Evolutionary conservation across 1,139 yeast species (phyloP).

Genomic region (Suhomyces atakaporum): DNA sequence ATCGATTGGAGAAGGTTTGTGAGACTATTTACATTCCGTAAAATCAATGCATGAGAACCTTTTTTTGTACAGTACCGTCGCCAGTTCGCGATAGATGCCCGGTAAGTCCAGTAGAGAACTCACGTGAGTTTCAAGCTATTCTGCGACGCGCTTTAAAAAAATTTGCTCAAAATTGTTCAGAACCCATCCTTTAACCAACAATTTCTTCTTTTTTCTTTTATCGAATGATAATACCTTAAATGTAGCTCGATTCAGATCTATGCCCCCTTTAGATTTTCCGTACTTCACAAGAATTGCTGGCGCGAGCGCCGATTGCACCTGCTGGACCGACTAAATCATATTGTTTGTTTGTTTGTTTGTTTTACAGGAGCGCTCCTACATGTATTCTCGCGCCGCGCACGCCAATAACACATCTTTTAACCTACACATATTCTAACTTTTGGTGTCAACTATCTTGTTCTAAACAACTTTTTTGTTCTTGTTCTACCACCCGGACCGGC

Average conservation of each 20-base stretch:
- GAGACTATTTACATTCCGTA: not conserved
- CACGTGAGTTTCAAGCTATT: no score
- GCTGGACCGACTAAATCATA: not conserved
- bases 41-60: not conserved
- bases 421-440: not conserved
- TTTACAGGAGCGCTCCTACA: constrained; percentile 9
- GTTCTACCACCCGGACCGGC: constrained; percentile 2
- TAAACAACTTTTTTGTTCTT: constrained; percentile 1
- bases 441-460: constrained; percentile 1
- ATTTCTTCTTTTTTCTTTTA: no score
- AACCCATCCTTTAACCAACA: no score
- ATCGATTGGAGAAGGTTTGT: not conserved
- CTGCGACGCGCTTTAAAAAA: no score
- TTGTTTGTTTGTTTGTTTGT: constrained; percentile 10
- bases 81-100: no score
- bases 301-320: not conserved
- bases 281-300: no score
- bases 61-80: no score
- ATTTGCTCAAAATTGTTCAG: no score
- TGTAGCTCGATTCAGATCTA: not conserved
- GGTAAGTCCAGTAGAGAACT: no score
- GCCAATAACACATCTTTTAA: no score
- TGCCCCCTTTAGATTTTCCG: not conserved
- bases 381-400: constrained; percentile 4
- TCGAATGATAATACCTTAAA: no score